These are phyloP conservation scores for Aspergillus sp. DNA, from an alignment of 2,329 filamentous ascomycete species.

Conservation along the genomic window DNA sequence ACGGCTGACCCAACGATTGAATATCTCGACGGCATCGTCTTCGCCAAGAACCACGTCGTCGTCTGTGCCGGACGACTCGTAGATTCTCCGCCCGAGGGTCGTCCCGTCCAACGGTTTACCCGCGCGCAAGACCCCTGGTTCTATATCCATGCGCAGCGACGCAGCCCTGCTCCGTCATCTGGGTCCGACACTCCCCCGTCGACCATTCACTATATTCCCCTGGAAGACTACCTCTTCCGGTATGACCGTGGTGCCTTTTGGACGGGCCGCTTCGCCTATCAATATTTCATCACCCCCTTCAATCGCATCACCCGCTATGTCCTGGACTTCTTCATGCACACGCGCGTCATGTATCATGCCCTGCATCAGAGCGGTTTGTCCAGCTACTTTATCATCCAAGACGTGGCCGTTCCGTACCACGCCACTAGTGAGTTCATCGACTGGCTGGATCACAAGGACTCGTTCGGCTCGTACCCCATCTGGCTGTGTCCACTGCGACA, in stretches of 20 bases:
- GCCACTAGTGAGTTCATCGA: slow-evolving; percentile 51
- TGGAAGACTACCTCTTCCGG: slow-evolving; percentile 38
- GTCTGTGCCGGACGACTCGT: slow-evolving; percentile 62
- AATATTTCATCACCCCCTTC: slow-evolving; percentile 61
- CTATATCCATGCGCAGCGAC: slow-evolving; percentile 60
- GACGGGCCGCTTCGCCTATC: slow-evolving; percentile 60
- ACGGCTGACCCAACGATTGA: slow-evolving; percentile 49
- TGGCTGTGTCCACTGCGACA: slow-evolving; percentile 57
- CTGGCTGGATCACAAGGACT: slow-evolving; percentile 31
- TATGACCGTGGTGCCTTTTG: slow-evolving; percentile 66
- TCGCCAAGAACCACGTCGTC: slow-evolving; percentile 54
- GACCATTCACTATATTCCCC: slow-evolving; percentile 47
- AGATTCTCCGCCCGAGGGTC: slow-evolving; percentile 41
- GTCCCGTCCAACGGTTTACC: slow-evolving; percentile 51
- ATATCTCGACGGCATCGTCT: slow-evolving; percentile 71
- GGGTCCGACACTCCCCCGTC: slow-evolving; percentile 55
- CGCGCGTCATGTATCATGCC: slow-evolving; percentile 59
- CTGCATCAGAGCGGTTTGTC: slow-evolving; percentile 56
- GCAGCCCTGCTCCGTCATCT: slow-evolving; percentile 51
- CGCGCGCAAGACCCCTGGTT: slow-evolving; percentile 68
- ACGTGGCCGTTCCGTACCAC: slow-evolving; percentile 56
- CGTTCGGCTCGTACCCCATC: slow-evolving; percentile 54
- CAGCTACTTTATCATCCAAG: slow-evolving; percentile 58
- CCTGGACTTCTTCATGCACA: slow-evolving; percentile 59
- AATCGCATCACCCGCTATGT: slow-evolving; percentile 56